Evolutionary conservation across 768 basidiomycete species (phyloP), one percentile per base, ranked within the genome.

Genomic region (Serendipita indica): DNA sequence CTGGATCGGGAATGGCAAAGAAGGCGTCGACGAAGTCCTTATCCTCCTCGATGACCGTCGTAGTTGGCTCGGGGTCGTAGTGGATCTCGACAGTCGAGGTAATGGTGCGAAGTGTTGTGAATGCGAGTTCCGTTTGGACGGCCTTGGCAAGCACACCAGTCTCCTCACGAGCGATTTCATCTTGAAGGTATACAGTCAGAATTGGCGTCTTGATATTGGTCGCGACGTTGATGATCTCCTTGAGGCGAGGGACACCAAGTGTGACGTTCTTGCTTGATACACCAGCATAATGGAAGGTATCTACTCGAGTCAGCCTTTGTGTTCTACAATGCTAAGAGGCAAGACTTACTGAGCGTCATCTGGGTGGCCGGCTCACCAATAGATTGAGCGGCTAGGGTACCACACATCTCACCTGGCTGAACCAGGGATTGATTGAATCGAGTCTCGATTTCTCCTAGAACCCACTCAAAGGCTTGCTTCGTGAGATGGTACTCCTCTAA

Each of bases 261-360:
- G 96, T 99, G 54, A 99, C 96, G 72, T 96, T 97, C 74, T 98
- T 98, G 67, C 88, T 91, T n/a, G 96, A 94, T 25, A 99, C 96
- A 84, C 96, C 96, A 61, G 96, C 96, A 69, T 97, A 98, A 72
- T 99, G 96, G 88, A 98, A 99, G 0, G 94, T 98, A 71, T 99
- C 49, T 54, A 27, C 22, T 18, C 1, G 27, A 3, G 49, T 54
- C 10, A 54, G 25, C 16, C 10, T 12, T 28, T 54, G 12, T 54
- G 49, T n/a, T 28, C 10, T 4, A 20, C 30, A 30, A 54, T 37
- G 35, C 7, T 20, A 20, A 30, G n/a, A 27, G 25, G n/a, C 22
- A 28, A 27, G 16, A 54, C 49, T 16, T 12, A 54, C 49, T 99
- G 60, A 99, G 72, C 3, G 96, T 98, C 96, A 99, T 98, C 73